Base-by-base conservation (phyloP, 805 yeast species). In the Ogataea philodendri region DNA sequence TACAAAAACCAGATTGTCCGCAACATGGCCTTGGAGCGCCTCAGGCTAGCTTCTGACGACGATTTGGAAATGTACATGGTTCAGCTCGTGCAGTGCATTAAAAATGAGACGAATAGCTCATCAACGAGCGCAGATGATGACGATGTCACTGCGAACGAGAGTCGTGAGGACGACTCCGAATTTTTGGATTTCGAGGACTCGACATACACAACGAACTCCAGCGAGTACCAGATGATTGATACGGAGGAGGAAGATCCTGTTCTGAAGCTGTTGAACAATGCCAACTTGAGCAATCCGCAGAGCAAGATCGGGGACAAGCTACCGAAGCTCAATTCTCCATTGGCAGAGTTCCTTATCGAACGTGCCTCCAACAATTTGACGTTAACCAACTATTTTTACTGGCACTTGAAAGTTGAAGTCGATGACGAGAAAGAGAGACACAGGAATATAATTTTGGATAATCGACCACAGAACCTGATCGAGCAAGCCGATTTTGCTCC, bases 381-480 rank as follows among this genome's bases (percentile, higher is more conserved):
- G 13, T 65, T 94, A 25, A 93, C 95, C 0, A 88, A 81, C 53
- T 86, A 74, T 53, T 77, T 94, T 42, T 89, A 86, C 58, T 93
- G 98, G 97, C 86, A 82, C 54, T 72, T 93, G 32, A 81, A 80
- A 45, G 95, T 94, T 2, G 97, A 90, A 52, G 74, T 82, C 19
- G 86, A 82, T 50, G 96, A 85, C 39, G 74, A 70, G 22, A 54
- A 59, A 22, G 23, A 35, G 25, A 25, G 26, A 20, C 13, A 24
- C 3, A 25, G 9, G 21, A 18, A 19, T 8, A 20, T 9, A 21
- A 30, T 15, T 7, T 5, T 5, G 26, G 19, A 26, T 14, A 32
- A 5, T 30, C 16, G 11, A 26, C 20, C 26, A 18, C 26, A 16
- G 31, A 38, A 15, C 31, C 45, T 7, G 41, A 34, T 4, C n/a